phyloP scores from a whole-genome alignment of 805 yeast species.

The Myxozyma lipomycoides region DNA sequence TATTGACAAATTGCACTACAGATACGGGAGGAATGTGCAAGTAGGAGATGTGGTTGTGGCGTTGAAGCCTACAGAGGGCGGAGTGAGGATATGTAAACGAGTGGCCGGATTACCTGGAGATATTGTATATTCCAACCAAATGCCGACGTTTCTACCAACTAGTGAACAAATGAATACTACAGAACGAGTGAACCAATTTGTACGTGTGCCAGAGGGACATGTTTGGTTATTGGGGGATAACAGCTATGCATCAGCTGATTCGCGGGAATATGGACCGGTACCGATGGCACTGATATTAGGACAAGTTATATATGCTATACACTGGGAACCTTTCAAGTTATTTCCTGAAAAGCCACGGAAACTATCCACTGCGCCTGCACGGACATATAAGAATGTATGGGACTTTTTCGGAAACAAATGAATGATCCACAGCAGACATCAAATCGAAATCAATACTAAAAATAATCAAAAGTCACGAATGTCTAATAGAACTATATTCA shows the following conservation, averaged over 20 bases:
- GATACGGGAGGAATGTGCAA: slow-evolving; percentile 59
- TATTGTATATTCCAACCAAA: slow-evolving; percentile 41
- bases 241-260: slow-evolving; percentile 78
- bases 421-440: background rate
- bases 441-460: background rate
- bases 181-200: slow-evolving; percentile 43
- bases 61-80: slow-evolving; percentile 82
- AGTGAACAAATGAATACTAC: slow-evolving; percentile 34
- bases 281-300: slow-evolving; percentile 89
- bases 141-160: slow-evolving; percentile 7
- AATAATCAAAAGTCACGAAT: background rate
- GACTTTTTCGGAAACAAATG: background rate
- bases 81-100: slow-evolving; percentile 82
- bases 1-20: slow-evolving; percentile 56
- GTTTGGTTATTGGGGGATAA: slow-evolving; percentile 98
- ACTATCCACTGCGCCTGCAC: slow-evolving; percentile 4
- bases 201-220: slow-evolving; percentile 87
- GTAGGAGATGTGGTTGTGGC: slow-evolving; percentile 90
- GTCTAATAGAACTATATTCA: too few relatives aligned
- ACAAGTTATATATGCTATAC: slow-evolving; percentile 46
- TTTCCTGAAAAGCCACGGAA: slow-evolving; percentile 15
- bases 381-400: background rate
- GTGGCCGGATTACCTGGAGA: slow-evolving; percentile 97
- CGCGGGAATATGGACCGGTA: slow-evolving; percentile 81
- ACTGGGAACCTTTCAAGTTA: slow-evolving; percentile 13